phyloP scores from a whole-genome alignment of 2,329 filamentous ascomycete species.

The Fusarium domesticum region DNA sequence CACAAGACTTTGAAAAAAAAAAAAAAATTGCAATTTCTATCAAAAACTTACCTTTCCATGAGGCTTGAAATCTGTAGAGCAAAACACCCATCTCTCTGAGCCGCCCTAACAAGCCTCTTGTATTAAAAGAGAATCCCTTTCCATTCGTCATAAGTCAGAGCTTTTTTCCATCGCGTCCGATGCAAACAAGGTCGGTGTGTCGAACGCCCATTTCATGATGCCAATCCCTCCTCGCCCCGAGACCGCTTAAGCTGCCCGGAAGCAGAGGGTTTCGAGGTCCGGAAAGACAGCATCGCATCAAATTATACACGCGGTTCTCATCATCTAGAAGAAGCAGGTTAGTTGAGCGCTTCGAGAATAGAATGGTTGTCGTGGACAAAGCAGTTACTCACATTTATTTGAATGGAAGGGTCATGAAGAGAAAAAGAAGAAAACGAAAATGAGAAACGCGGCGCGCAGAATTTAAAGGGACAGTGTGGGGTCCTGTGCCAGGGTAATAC shows the following conservation, averaged over 20 bases:
- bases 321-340: conserved; percentile 66
- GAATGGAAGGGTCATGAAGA: conserved; percentile 95
- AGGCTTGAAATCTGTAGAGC: background rate
- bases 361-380: conserved; percentile 11
- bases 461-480: conserved; percentile 35
- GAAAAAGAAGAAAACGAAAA: conserved; percentile 45
- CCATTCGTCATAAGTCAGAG: conserved; percentile 71
- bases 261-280: conserved; percentile 77
- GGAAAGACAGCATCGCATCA: conserved; percentile 71
- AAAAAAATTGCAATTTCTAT: no score
- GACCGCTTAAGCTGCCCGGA: conserved; percentile 80
- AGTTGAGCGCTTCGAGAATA: conserved; percentile 21
- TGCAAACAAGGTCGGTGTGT: conserved; percentile 96
- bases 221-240: conserved; percentile 60
- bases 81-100: no score
- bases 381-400: conserved; percentile 77
- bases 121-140: conserved; percentile 24
- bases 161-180: conserved; percentile 96
- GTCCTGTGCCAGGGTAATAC: background rate
- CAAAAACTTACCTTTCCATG: conserved; percentile 2
- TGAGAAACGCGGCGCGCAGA: conserved; percentile 26
- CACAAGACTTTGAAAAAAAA: no score
- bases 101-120: conserved; percentile 1
- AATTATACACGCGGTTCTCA: conserved; percentile 98
- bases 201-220: conserved; percentile 98